Evolutionary conservation across 2,329 filamentous ascomycete species (phyloP).

Genomic region (Bipolaris oryzae): DNA sequence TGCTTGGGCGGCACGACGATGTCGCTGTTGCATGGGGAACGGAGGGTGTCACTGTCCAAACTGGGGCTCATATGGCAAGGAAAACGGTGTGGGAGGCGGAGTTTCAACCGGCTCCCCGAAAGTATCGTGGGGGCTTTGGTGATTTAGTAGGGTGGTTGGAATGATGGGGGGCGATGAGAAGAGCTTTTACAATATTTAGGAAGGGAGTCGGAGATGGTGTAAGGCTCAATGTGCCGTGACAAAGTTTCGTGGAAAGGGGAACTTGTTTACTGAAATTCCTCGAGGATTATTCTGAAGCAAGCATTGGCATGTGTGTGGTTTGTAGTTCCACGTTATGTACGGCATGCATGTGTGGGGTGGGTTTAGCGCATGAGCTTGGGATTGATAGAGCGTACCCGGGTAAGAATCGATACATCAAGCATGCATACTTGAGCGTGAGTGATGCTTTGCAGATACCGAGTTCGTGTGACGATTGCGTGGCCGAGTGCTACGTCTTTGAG

Average conservation of each 20-base stretch:
- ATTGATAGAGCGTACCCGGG: not conserved
- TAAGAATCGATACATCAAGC: not conserved
- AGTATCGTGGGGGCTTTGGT: no score
- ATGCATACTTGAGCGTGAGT: not conserved
- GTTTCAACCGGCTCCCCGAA: no score
- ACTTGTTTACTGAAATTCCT: not conserved
- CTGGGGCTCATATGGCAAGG: no score
- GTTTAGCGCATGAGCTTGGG: not conserved
- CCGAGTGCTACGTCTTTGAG: not conserved
- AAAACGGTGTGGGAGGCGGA: no score
- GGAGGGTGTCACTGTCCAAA: no score
- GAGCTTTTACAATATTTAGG: no score
- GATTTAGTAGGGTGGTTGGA: rapidly evolving
- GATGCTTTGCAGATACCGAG: not conserved
- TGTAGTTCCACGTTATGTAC: not conserved
- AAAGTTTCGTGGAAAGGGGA: not conserved
- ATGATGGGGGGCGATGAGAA: no score
- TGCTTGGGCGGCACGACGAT: no score
- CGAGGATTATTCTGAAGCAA: not conserved
- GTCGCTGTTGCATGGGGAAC: no score
- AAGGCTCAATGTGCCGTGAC: no score
- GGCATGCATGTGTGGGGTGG: not conserved
- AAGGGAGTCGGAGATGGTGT: no score
- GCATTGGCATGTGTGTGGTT: not conserved
- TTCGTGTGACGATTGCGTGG: not conserved